phyloP scores from a whole-genome alignment of 257 asterid species.

The Solanum boliviense region DNA sequence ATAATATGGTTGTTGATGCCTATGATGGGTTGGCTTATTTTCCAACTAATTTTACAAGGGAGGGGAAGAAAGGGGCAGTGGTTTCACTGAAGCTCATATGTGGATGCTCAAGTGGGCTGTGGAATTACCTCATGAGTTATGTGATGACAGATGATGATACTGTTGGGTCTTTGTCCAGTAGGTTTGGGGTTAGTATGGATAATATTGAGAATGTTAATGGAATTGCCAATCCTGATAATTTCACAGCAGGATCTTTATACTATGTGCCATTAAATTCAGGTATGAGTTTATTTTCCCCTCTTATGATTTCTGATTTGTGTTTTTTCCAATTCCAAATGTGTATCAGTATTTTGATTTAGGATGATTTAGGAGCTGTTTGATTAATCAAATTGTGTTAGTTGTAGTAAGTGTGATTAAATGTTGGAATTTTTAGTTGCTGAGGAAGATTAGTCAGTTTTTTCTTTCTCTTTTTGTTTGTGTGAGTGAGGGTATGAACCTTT shows the following conservation, averaged over 20 bases:
- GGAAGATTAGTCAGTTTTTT: not conserved
- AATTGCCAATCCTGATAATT: constrained; percentile 74
- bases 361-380: not conserved
- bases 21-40: constrained; percentile 78
- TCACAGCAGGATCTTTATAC: constrained; percentile 70
- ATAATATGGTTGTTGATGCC: constrained; percentile 53
- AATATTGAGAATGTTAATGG: constrained; percentile 74
- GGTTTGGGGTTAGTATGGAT: constrained; percentile 98
- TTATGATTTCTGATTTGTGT: not conserved
- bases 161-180: constrained; percentile 78
- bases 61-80: constrained; percentile 73
- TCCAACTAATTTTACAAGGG: constrained; percentile 59
- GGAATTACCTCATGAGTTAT: constrained; percentile 96
- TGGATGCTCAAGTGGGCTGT: constrained; percentile 91
- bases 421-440: constrained; percentile 6
- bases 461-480: not conserved
- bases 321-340: not conserved
- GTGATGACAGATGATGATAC: constrained; percentile 84
- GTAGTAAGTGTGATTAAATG: not conserved
- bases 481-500: not conserved
- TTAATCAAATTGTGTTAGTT: not conserved
- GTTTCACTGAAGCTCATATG: constrained; percentile 70
- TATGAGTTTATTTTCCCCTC: constrained; percentile 6
- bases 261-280: constrained; percentile 81
- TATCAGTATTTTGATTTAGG: not conserved